These are phyloP conservation scores for Penicillium sp. DNA, from an alignment of 2,329 filamentous ascomycete species.

Conservation along the genomic window DNA sequence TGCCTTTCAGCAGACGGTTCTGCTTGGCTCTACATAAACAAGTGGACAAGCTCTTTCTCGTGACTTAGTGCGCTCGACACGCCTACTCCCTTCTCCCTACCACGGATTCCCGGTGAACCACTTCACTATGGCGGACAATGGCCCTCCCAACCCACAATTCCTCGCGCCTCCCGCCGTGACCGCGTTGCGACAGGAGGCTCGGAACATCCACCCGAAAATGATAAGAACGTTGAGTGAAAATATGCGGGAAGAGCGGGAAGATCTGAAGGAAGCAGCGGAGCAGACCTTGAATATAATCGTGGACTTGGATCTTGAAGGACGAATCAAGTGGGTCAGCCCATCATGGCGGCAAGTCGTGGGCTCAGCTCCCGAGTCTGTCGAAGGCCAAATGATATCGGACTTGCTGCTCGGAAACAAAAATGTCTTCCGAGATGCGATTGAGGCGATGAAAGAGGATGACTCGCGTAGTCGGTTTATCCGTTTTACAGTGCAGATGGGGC, in stretches of 20 bases:
- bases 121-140: conserved; percentile 46
- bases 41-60: conserved; percentile 14
- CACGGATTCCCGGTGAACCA: conserved; percentile 12
- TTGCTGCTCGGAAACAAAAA: conserved; percentile 77
- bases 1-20: conserved; percentile 46
- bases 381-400: conserved; percentile 76
- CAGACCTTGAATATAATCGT: conserved; percentile 96
- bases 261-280: conserved; percentile 91
- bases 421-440: conserved; percentile 79
- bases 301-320: conserved; percentile 86
- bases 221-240: conserved; percentile 74
- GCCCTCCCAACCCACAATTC: conserved; percentile 36
- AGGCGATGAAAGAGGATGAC: conserved; percentile 89
- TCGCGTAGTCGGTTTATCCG: conserved; percentile 87
- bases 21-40: conserved; percentile 28
- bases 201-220: conserved; percentile 47
- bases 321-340: conserved; percentile 92
- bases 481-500: conserved; percentile 71
- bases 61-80: conserved; percentile 2
- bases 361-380: conserved; percentile 69
- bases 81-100: not conserved
- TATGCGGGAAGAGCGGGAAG: conserved; percentile 89
- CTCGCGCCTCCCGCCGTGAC: conserved; percentile 47
- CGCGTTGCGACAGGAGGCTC: conserved; percentile 46
- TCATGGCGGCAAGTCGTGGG: conserved; percentile 95